These are phyloP conservation scores for Calonectria pteridis DNA, from an alignment of 2,329 filamentous ascomycete genomes.

Conservation along the genomic window DNA sequence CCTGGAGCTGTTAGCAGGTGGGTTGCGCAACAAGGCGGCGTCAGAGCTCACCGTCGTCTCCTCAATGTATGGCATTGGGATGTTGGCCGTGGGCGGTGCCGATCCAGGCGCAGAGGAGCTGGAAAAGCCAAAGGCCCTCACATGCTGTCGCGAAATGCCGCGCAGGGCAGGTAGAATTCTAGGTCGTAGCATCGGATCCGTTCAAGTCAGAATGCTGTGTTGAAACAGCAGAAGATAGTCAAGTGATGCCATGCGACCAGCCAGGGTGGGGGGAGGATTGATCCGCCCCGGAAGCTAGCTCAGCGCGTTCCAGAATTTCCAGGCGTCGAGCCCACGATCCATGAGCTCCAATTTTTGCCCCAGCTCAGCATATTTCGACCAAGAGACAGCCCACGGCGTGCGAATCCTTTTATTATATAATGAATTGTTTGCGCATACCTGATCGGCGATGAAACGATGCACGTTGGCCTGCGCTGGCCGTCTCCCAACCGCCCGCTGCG, in stretches of 20 bases:
- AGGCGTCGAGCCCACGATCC: slow-evolving; percentile 19
- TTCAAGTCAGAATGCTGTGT: slow-evolving; percentile 3
- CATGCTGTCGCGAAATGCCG: slow-evolving; percentile 50
- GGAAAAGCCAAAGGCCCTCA: slow-evolving; percentile 59
- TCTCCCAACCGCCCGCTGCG: slow-evolving; percentile 12
- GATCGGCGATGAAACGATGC: slow-evolving; percentile 46
- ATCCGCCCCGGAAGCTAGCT: slow-evolving; percentile 30
- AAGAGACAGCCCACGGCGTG: background rate
- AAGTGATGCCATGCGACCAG: slow-evolving; percentile 29
- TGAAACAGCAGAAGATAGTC: slow-evolving; percentile 4
- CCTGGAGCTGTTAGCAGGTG: slow-evolving; percentile 61
- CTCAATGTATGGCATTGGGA: slow-evolving; percentile 71
- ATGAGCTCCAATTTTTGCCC: slow-evolving; percentile 24
- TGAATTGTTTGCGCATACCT: slow-evolving; percentile 28
- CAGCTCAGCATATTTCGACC: background rate
- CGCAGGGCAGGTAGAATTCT: slow-evolving; percentile 49
- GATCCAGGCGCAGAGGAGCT: slow-evolving; percentile 44
- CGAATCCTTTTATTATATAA: slow-evolving; percentile 24
- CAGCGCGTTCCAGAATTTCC: slow-evolving; percentile 35
- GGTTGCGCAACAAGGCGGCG: background rate
- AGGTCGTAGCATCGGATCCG: slow-evolving; percentile 48
- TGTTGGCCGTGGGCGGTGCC: slow-evolving; percentile 52
- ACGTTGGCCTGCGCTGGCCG: slow-evolving; percentile 34
- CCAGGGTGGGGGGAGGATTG: slow-evolving; percentile 42
- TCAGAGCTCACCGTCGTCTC: slow-evolving; percentile 54